Conservation (phyloP, 1,284 basidiomycete genomes). For the Puccinia hordei region DNA sequence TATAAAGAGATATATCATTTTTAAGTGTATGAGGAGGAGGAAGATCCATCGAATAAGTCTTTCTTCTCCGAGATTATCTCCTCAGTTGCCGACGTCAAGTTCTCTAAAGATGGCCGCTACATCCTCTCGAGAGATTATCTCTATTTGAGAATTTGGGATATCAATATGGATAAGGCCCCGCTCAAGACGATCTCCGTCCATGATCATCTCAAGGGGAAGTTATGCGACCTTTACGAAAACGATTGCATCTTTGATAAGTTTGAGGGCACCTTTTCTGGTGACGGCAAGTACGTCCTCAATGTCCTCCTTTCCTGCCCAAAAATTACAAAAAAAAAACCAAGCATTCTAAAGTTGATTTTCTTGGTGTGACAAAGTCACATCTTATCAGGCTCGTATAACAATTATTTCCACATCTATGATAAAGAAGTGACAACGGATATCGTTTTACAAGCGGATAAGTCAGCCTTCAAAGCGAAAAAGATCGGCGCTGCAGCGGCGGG, state of each 20-base stretch:
- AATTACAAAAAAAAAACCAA: not conserved
- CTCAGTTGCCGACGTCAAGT: conserved; percentile 99
- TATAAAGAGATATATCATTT: conserved; percentile 53
- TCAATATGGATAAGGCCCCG: conserved; percentile 97
- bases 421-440: conserved; percentile 85
- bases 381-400: conserved; percentile 97
- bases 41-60: conserved; percentile 93
- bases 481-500: conserved; percentile 67
- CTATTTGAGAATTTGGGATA: conserved; percentile 98
- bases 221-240: conserved; percentile 99
- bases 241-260: conserved; percentile 99
- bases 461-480: conserved; percentile 99
- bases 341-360: not conserved
- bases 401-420: conserved; percentile 99
- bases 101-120: conserved; percentile 94
- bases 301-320: not conserved
- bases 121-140: conserved; percentile 96
- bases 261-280: conserved; percentile 92
- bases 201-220: conserved; percentile 92
- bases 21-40: conserved; percentile 94
- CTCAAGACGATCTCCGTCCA: conserved; percentile 98
- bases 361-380: conserved; percentile 69
- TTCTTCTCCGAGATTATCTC: conserved; percentile 99
- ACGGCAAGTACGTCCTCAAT: conserved; percentile 76
- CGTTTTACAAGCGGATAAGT: conserved; percentile 97